Evolutionary conservation across 2,329 filamentous ascomycete species (phyloP).

Genomic region (Lojkania enalia): DNA sequence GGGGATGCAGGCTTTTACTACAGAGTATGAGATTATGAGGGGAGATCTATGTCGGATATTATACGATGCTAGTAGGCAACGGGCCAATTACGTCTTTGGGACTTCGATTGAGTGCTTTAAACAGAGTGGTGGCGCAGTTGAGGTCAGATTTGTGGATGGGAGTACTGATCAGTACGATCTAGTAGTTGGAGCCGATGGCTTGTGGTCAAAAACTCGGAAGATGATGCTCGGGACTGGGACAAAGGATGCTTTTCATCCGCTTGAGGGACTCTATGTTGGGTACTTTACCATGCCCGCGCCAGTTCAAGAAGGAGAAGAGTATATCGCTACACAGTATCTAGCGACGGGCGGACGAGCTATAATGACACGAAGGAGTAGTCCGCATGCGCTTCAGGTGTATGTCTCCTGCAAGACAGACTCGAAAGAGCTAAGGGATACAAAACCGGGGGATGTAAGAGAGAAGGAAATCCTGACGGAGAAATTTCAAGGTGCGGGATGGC

Average conservation of each 20-base stretch:
- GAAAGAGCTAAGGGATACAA: neutral
- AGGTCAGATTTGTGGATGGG: conserved; percentile 50
- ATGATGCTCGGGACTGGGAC: conserved; percentile 19
- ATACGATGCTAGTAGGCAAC: conserved; percentile 43
- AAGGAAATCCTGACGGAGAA: conserved; percentile 46
- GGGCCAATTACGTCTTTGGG: conserved; percentile 35
- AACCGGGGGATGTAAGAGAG: conserved; percentile 27
- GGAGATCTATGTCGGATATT: conserved; percentile 56
- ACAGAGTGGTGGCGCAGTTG: conserved; percentile 39
- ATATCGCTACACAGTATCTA: neutral
- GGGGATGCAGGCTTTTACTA: conserved; percentile 44
- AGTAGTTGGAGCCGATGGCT: conserved; percentile 59
- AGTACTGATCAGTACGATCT: conserved; percentile 52
- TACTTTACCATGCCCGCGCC: neutral
- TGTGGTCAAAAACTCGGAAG: conserved; percentile 49
- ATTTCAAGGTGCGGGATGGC: conserved; percentile 52
- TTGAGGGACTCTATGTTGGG: neutral
- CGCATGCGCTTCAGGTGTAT: neutral
- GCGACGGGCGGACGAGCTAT: neutral
- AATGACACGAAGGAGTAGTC: neutral
- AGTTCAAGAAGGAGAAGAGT: neutral
- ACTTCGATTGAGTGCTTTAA: conserved; percentile 28
- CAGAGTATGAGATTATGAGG: conserved; percentile 63
- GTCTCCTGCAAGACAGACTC: neutral
- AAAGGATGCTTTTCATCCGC: conserved; percentile 5